Percentiles rank a stretch among this genome's conserved stretches.
phyloP scores from a whole-genome alignment of 139 green algal genomes.

The Gonium pectorale region DNA sequence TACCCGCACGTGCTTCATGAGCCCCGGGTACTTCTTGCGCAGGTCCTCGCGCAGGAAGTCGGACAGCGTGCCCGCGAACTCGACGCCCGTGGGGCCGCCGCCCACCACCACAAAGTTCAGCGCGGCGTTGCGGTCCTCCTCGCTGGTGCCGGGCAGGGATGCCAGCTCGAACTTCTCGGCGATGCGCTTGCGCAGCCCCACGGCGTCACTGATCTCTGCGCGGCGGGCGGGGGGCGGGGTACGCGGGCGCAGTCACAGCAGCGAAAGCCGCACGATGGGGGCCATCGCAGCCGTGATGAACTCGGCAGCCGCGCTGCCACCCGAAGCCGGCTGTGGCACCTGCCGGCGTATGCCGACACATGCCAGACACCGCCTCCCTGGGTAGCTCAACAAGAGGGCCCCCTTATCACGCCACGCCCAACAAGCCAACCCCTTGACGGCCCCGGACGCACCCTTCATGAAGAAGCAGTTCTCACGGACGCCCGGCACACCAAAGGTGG shows the following conservation, averaged over 20 bases:
- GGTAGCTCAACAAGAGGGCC: no score
- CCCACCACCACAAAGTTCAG: slow-evolving; percentile 90
- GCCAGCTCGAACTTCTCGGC: slow-evolving; percentile 80
- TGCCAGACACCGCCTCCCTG: no score
- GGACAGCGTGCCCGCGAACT: slow-evolving; percentile 83
- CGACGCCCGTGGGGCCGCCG: slow-evolving; percentile 85
- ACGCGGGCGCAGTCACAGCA: no score
- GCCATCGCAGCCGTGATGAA: no score
- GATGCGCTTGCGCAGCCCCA: slow-evolving; percentile 64
- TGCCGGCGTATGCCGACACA: no score
- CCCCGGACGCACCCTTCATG: slow-evolving; percentile 74
- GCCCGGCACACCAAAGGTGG: slow-evolving; percentile 81
- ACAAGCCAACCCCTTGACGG: no score
- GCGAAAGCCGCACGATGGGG: no score
- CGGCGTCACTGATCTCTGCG: slow-evolving; percentile 67
- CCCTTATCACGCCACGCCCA: not conserved
- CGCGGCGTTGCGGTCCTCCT: slow-evolving; percentile 56
- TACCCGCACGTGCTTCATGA: slow-evolving; percentile 72
- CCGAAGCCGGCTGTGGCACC: no score
- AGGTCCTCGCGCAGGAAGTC: slow-evolving; percentile 82
- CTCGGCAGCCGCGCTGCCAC: no score
- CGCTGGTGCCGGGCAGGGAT: slow-evolving; percentile 71
- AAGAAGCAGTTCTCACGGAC: slow-evolving; percentile 86
- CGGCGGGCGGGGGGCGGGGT: no score
- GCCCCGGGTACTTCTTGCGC: slow-evolving; percentile 66